Evolutionary conservation across 2,329 filamentous ascomycete genomes (phyloP).

Genomic region (Alternaria solani): DNA sequence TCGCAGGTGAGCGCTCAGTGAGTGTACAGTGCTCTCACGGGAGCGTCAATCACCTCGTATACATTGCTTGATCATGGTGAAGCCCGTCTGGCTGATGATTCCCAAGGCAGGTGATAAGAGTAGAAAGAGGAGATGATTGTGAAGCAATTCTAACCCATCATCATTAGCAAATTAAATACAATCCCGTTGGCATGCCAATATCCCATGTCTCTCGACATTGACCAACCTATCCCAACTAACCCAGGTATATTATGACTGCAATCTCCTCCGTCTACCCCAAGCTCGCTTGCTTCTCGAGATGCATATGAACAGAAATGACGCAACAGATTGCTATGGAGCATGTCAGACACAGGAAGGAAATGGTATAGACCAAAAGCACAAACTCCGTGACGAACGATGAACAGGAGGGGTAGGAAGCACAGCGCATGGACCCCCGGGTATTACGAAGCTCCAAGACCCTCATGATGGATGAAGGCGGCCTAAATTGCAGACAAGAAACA

Average conservation of each 20-base stretch:
- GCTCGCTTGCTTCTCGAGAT: constrained; percentile 10
- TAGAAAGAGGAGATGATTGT: neutral
- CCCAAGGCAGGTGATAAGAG: neutral
- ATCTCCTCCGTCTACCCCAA: constrained; percentile 14
- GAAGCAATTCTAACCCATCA: constrained; percentile 26
- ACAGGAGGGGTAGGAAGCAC: constrained; percentile 34
- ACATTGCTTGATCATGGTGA: neutral
- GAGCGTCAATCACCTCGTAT: neutral
- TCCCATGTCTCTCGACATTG: constrained; percentile 8
- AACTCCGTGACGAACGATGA: constrained; percentile 39
- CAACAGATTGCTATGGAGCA: constrained; percentile 30
- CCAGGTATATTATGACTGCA: constrained; percentile 17
- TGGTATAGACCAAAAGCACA: constrained; percentile 48
- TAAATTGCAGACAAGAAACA: constrained; percentile 20
- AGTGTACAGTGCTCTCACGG: neutral
- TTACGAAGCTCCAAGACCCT: constrained; percentile 28
- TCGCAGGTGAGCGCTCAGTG: neutral
- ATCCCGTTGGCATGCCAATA: constrained; percentile 16
- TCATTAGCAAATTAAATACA: constrained; percentile 45
- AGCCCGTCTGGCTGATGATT: neutral
- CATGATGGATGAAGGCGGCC: constrained; percentile 12
- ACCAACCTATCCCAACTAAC: constrained; percentile 9
- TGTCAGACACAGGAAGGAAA: constrained; percentile 31
- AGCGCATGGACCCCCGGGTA: constrained; percentile 31
- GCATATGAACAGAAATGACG: constrained; percentile 25